Evolutionary conservation across 1,139 yeast genomes (phyloP), one percentile per base, ranked within the genome.

Genomic region (Candida neerlandica): DNA sequence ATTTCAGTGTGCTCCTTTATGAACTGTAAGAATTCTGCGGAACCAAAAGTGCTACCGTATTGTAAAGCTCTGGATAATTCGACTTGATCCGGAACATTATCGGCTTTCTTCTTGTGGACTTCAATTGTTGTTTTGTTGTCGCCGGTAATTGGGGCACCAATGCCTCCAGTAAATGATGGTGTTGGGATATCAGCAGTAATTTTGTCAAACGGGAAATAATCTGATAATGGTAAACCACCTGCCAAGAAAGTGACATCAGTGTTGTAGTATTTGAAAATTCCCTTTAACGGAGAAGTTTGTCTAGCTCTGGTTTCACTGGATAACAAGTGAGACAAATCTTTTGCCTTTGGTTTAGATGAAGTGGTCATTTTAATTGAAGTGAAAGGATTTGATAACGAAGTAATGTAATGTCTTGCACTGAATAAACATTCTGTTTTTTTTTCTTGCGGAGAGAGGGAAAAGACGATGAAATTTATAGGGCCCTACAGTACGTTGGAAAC

Each of bases 181-280:
- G 82, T 77, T 52, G 96, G 96, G 5, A 91, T 75, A 51, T 84
- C 84, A 26, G 87, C 85, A 23, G 77, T 66, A 47, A 91, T 65
- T 58, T 82, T 81, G 62, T 89, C 90, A 80, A 92, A 89, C 46
- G 99, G 99, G 80, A 94, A 94, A 67, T 88, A 86, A 58, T 86
- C 92, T 16, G 97, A 75, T 62, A 89, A 73, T 16, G 99, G 99
- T 59, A 94, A 80, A 5, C 99, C 99, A 57, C 99, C 99, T 49
- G 97, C 99, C 54, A 94, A 81, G 63, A 91, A 91, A 50, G 92
- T 84, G 65, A 94, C 77, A 47, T 85, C 83, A 41, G 96, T 96
- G 57, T 82, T 78, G 64, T 75, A 87, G 73, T 86, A 87, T 65
- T 82, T 84, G 77, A 91, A 89, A 18, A 96, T 96, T 43, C 82